phyloP scores from a whole-genome alignment of 2,329 filamentous ascomycete species.

The Aspergillus calidoustus region DNA sequence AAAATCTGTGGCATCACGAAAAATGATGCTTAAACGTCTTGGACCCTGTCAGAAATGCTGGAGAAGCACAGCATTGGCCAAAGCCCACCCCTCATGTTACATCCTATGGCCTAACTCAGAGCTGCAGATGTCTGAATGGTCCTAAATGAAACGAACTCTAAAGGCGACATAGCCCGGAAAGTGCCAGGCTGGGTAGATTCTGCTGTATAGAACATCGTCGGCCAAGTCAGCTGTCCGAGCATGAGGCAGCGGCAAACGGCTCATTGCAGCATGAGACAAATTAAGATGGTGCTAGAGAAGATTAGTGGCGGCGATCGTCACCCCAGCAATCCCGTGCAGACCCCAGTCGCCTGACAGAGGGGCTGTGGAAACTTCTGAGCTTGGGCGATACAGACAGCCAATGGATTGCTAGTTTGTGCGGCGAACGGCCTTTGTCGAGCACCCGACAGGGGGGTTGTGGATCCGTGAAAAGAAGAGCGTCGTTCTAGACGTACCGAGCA shows the following conservation, averaged over 20 bases:
- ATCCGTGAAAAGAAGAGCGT: slow-evolving; percentile 22
- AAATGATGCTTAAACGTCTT: slow-evolving; percentile 20
- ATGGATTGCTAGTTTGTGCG: slow-evolving; percentile 21
- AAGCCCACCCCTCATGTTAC: slow-evolving; percentile 31
- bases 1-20: slow-evolving; percentile 31
- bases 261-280: slow-evolving; percentile 37
- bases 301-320: slow-evolving; percentile 39
- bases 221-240: slow-evolving; percentile 38
- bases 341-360: slow-evolving; percentile 38
- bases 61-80: slow-evolving; percentile 35
- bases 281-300: slow-evolving; percentile 41
- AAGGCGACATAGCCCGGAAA: slow-evolving; percentile 21
- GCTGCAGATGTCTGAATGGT: slow-evolving; percentile 33
- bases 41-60: slow-evolving; percentile 26
- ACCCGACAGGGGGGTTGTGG: slow-evolving; percentile 22
- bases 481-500: slow-evolving; percentile 23
- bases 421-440: slow-evolving; percentile 23
- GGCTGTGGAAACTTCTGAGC: slow-evolving; percentile 34
- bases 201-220: slow-evolving; percentile 29
- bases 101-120: slow-evolving; percentile 29
- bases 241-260: slow-evolving; percentile 39
- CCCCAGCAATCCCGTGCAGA: slow-evolving; percentile 39
- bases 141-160: slow-evolving; percentile 27
- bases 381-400: slow-evolving; percentile 32
- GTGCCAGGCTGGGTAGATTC: slow-evolving; percentile 20